phyloP scores from a whole-genome alignment of 2,329 filamentous ascomycete genomes.

The Xylaria sp. region DNA sequence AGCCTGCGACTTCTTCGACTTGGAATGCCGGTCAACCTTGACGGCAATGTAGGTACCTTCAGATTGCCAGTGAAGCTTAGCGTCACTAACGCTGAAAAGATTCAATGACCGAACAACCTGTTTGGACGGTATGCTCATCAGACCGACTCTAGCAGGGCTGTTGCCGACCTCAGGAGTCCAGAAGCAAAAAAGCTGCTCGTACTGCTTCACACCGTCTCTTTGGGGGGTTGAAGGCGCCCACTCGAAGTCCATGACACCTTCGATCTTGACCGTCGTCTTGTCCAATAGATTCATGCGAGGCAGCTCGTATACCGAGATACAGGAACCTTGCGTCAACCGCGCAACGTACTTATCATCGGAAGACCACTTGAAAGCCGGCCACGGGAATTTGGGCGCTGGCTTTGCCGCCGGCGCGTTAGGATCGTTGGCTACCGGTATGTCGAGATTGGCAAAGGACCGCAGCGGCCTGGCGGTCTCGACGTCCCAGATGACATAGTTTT shows the following conservation, averaged over 20 bases:
- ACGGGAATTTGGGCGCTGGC: conserved; percentile 81
- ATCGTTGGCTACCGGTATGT: conserved; percentile 67
- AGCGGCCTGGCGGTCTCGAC: conserved; percentile 86
- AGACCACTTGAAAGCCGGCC: conserved; percentile 99
- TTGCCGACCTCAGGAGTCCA: conserved; percentile 98
- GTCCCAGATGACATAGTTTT: conserved; percentile 99
- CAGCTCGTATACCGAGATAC: conserved; percentile 88
- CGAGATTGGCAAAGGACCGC: conserved; percentile 90
- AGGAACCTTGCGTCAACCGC: conserved; percentile 82
- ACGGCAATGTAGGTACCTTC: conserved; percentile 93
- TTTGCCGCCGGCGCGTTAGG: conserved; percentile 66
- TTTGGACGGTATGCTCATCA: conserved; percentile 96
- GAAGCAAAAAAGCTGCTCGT: conserved; percentile 97
- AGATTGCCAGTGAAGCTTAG: conserved; percentile 98
- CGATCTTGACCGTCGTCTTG: conserved; percentile 92
- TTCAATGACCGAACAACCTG: conserved; percentile 93
- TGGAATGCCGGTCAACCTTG: conserved; percentile 98
- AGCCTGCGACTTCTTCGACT: conserved; percentile 96
- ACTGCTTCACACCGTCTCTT: conserved; percentile 83
- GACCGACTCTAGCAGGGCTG: conserved; percentile 93
- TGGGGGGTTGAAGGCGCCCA: conserved; percentile 86
- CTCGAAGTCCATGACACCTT: conserved; percentile 96
- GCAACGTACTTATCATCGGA: conserved; percentile 97
- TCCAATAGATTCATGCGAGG: conserved; percentile 88
- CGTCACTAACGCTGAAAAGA: conserved; percentile 96